Conservation (phyloP, 805 yeast species). For the Brettanomyces sp. region DNA sequence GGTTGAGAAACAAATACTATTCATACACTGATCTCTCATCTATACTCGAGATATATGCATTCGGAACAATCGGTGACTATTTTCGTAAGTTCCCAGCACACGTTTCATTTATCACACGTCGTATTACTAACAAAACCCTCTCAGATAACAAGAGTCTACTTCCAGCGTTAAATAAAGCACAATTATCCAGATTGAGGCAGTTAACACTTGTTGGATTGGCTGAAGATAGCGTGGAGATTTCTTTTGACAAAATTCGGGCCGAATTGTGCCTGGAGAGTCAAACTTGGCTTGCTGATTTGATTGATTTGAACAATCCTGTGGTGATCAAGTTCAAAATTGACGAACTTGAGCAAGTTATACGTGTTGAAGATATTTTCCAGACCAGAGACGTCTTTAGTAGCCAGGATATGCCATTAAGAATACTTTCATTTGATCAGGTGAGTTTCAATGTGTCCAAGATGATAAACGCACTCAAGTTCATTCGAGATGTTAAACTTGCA, state of each 20-base stretch:
- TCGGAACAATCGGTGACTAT: constrained; percentile 18
- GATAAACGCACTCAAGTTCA: not conserved
- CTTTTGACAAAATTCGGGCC: constrained; percentile 4
- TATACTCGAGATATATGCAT: constrained; percentile 19
- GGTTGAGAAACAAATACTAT: constrained; percentile 5
- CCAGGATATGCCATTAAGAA: constrained; percentile 10
- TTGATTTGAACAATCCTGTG: constrained; percentile 3
- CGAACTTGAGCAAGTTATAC: constrained; percentile 5
- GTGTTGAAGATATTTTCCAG: constrained; percentile 2
- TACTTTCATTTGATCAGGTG: constrained; percentile 2
- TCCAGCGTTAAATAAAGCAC: too few species aligned
- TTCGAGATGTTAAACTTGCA: constrained; percentile 4
- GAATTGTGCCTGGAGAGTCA: not conserved
- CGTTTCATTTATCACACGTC: constrained; percentile 1
- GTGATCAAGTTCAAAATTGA: constrained; percentile 13
- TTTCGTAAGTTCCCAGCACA: not conserved
- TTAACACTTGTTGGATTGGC: constrained; percentile 2
- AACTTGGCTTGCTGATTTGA: constrained; percentile 1
- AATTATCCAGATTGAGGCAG: constrained; percentile 4
- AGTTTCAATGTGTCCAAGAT: not conserved
- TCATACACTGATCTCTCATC: not conserved
- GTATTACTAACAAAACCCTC: not conserved
- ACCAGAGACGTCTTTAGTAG: constrained; percentile 10
- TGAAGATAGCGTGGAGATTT: constrained; percentile 2
- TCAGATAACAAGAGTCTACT: too few species aligned